Percentiles rank a stretch among this genome's conserved stretches.
Conservation (phyloP, 257 asterid species). For the Anisodus tanguticus region DNA sequence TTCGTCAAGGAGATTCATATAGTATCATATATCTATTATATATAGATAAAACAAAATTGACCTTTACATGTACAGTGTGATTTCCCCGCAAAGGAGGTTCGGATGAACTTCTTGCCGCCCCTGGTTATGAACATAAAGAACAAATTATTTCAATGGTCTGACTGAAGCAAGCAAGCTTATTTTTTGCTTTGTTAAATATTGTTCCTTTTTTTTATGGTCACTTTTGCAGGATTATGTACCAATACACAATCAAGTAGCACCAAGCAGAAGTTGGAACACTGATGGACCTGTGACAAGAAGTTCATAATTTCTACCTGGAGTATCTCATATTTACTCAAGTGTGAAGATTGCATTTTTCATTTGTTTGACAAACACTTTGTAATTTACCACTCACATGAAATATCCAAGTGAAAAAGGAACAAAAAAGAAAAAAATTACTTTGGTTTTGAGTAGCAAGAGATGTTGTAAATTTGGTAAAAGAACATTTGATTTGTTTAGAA, state of each 20-base stretch:
- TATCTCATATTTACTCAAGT: neutral
- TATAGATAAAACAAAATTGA: neutral
- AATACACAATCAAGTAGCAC: conserved; percentile 47
- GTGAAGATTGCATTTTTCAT: conserved; percentile 25
- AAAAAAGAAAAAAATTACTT: neutral
- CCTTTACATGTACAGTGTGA: neutral
- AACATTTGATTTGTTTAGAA: conserved; percentile 20
- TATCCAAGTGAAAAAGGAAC: neutral
- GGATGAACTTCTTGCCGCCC: neutral
- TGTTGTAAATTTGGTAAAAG: conserved; percentile 5
- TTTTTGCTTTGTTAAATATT: neutral
- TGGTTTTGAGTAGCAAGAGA: neutral
- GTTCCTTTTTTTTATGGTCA: neutral
- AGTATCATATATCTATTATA: neutral
- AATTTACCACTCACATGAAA: conserved; percentile 17
- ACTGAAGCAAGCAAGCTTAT: too few species aligned
- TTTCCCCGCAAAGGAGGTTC: neutral
- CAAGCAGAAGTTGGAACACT: conserved; percentile 47
- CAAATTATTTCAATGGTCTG: too few species aligned
- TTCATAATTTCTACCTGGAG: conserved; percentile 29
- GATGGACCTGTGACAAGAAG: conserved; percentile 40
- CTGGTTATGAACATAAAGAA: neutral
- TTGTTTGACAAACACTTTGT: neutral
- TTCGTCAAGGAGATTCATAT: neutral
- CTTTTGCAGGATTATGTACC: conserved; percentile 53